Conservation (phyloP, 2,329 filamentous ascomycete genomes). For the Stagonosporopsis vannaccii region DNA sequence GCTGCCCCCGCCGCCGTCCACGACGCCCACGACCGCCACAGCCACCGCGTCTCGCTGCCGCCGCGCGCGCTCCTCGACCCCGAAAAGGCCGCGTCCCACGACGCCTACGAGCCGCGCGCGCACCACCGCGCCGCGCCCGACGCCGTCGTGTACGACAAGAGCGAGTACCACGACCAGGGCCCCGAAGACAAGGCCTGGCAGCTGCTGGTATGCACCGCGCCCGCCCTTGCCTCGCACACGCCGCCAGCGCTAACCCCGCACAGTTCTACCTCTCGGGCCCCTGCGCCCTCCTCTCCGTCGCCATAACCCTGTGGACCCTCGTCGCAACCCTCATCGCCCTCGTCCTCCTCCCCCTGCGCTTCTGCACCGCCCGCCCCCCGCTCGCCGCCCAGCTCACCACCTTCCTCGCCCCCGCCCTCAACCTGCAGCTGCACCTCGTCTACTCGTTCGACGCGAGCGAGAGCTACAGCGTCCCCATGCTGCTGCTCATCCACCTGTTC, state of each 20-base stretch:
- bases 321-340: slow-evolving; percentile 57
- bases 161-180: slow-evolving; percentile 47
- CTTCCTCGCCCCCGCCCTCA: slow-evolving; percentile 62
- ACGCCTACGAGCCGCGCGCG: slow-evolving; percentile 28
- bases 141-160: slow-evolving; percentile 42
- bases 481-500: slow-evolving; percentile 62
- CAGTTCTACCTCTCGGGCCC: slow-evolving; percentile 63
- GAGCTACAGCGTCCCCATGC: slow-evolving; percentile 51
- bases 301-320: slow-evolving; percentile 62
- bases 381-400: slow-evolving; percentile 60
- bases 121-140: slow-evolving; percentile 30
- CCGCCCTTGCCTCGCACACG: not conserved
- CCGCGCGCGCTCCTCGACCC: slow-evolving; percentile 43
- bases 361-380: slow-evolving; percentile 59
- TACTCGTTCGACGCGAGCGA: slow-evolving; percentile 52
- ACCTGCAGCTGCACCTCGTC: slow-evolving; percentile 58
- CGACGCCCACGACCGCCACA: slow-evolving; percentile 2
- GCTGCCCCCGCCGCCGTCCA: slow-evolving; percentile 25
- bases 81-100: slow-evolving; percentile 39
- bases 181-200: slow-evolving; percentile 55
- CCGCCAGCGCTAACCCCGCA: not conserved
- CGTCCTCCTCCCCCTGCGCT: slow-evolving; percentile 60
- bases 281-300: slow-evolving; percentile 62
- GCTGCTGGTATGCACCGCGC: slow-evolving; percentile 47
- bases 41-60: slow-evolving; percentile 26